phyloP scores from a whole-genome alignment of 169 alveolate species.

The Plasmodium yoelii region DNA sequence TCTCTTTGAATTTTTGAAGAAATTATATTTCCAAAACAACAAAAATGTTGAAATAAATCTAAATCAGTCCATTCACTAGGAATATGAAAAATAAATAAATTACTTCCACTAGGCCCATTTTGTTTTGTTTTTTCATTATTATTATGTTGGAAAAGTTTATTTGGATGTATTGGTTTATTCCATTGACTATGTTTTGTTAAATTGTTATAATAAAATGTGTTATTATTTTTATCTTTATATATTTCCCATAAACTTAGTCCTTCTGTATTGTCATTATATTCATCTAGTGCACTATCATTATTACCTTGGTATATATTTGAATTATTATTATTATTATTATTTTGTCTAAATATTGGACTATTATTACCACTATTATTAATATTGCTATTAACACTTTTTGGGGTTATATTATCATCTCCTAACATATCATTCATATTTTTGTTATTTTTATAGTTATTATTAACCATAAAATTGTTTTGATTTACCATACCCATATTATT shows the following conservation, averaged over 20 bases:
- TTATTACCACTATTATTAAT: neutral
- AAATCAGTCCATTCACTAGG: constrained; percentile 93
- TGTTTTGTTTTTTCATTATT: constrained; percentile 79
- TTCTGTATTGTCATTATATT: constrained; percentile 79
- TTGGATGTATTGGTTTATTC: constrained; percentile 92
- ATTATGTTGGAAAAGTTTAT: constrained; percentile 68
- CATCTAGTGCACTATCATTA: constrained; percentile 66
- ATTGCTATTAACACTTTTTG: neutral
- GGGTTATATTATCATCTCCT: neutral
- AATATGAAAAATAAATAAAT: constrained; percentile 92
- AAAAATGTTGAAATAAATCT: constrained; percentile 89
- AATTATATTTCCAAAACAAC: constrained; percentile 91
- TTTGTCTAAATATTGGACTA: constrained; percentile 12
- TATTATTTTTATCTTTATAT: constrained; percentile 81
- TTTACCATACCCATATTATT: neutral
- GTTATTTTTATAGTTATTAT: neutral
- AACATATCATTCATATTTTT: neutral
- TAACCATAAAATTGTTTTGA: neutral
- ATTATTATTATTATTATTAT: constrained; percentile 11
- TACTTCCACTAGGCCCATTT: constrained; percentile 94
- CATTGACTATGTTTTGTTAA: constrained; percentile 91
- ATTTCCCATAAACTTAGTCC: constrained; percentile 85
- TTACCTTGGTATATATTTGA: constrained; percentile 19
- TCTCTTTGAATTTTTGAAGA: constrained; percentile 93
- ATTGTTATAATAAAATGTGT: constrained; percentile 86